A percentile compares a stretch with the other conserved stretches of the same genome.
Evolutionary conservation across 371 early-diverging fungal genomes (phyloP).

Genomic region (Lichtheimia corymbifera): DNA sequence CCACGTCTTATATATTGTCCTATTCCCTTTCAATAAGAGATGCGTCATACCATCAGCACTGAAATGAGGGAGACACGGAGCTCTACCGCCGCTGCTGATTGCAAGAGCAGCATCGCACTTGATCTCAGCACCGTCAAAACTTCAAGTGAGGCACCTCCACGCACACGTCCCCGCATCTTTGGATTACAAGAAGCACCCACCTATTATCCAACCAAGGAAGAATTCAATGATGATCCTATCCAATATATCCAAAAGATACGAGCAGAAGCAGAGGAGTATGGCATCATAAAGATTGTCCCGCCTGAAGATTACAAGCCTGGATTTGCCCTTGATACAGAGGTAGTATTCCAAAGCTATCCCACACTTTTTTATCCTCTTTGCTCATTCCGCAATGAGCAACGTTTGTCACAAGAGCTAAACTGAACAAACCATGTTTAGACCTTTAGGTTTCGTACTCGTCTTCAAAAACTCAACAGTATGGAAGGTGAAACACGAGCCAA

Average conservation of each 20-base stretch:
- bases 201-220: constrained; percentile 81
- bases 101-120: constrained; percentile 15
- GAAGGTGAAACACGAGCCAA: constrained; percentile 87
- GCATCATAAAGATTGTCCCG: constrained; percentile 93
- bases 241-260: constrained; percentile 83
- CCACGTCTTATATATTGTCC: not conserved
- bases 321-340: constrained; percentile 86
- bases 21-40: constrained; percentile 8
- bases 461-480: constrained; percentile 89
- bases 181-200: constrained; percentile 75
- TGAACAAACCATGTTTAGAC: constrained; percentile 48
- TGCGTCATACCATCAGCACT: constrained; percentile 11
- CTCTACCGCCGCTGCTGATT: constrained; percentile 3
- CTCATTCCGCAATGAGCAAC: constrained; percentile 3
- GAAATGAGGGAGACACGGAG: constrained; percentile 10
- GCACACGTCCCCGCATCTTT: constrained; percentile 58
- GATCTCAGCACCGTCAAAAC: constrained; percentile 24
- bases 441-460: constrained; percentile 88
- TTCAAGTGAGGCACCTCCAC: constrained; percentile 26
- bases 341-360: constrained; percentile 18
- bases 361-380: not conserved
- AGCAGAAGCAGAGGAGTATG: constrained; percentile 76
- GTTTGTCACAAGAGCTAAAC: not conserved
- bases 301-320: constrained; percentile 83
- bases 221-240: constrained; percentile 81